phyloP scores from a whole-genome alignment of 2,329 filamentous ascomycete genomes.

The Westerdykella aurantiaca region DNA sequence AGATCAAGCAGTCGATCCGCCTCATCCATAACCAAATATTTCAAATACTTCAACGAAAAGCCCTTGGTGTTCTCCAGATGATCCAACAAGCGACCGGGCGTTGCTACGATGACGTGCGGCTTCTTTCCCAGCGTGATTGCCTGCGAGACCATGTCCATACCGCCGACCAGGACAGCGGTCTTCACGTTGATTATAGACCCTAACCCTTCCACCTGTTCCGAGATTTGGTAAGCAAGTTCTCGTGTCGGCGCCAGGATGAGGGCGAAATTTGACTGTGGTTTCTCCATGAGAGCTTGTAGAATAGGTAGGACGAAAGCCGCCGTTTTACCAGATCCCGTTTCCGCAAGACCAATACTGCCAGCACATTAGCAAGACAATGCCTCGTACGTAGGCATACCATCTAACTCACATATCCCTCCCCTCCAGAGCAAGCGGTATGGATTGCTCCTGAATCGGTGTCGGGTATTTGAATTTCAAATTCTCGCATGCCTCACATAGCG shows the following conservation, averaged over 20 bases:
- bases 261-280: constrained; percentile 79
- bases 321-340: constrained; percentile 94
- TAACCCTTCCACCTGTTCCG: constrained; percentile 78
- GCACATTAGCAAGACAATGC: background rate
- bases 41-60: constrained; percentile 74
- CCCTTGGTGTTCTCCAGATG: constrained; percentile 96
- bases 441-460: constrained; percentile 81
- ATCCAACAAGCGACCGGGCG: constrained; percentile 81
- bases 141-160: constrained; percentile 93
- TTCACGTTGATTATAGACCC: constrained; percentile 83
- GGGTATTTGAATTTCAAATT: constrained; percentile 76
- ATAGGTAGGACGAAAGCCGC: constrained; percentile 92
- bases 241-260: constrained; percentile 88
- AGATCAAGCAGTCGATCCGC: constrained; percentile 88
- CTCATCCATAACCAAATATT: constrained; percentile 92
- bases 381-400: background rate
- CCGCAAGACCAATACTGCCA: constrained; percentile 70
- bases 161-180: constrained; percentile 81
- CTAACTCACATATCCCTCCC: constrained; percentile 62
- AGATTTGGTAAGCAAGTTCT: constrained; percentile 88
- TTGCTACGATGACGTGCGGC: constrained; percentile 89
- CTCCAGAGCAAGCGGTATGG: constrained; percentile 74
- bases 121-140: constrained; percentile 90
- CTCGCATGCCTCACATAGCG: constrained; percentile 82
- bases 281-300: constrained; percentile 79